These are phyloP conservation scores for Acacia pycnantha DNA, from an alignment of 331 rosid species.

Conservation along the genomic window DNA sequence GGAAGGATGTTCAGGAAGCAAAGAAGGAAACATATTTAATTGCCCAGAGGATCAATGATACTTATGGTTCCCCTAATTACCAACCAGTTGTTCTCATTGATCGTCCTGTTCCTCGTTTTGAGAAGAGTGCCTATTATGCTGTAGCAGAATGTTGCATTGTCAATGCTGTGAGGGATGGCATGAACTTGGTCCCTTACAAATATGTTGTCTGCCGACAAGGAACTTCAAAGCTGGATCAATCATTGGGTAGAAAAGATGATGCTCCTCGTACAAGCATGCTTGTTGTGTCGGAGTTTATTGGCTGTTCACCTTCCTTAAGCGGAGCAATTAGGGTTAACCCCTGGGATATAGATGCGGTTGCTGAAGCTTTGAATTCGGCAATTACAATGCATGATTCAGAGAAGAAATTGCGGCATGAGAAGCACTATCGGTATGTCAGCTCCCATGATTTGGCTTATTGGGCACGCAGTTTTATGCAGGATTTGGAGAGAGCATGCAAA, in stretches of 20 bases:
- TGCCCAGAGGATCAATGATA: conserved; percentile 71
- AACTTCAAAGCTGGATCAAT: conserved; percentile 63
- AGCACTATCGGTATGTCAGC: conserved; percentile 89
- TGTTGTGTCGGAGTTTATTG: conserved; percentile 96
- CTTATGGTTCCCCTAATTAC: conserved; percentile 68
- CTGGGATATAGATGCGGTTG: conserved; percentile 95
- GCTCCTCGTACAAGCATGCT: conserved; percentile 84
- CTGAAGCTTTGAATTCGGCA: conserved; percentile 81
- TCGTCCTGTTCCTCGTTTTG: conserved; percentile 83
- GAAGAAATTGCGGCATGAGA: conserved; percentile 91
- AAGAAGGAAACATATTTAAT: conserved; percentile 75
- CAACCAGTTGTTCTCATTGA: conserved; percentile 83
- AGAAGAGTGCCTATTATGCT: conserved; percentile 95
- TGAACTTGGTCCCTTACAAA: conserved; percentile 97
- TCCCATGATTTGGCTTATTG: conserved; percentile 94
- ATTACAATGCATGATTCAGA: conserved; percentile 72
- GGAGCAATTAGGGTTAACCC: conserved; percentile 99
- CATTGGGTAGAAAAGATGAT: conserved; percentile 56
- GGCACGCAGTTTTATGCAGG: conserved; percentile 93
- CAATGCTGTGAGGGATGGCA: conserved; percentile 96
- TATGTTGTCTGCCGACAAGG: conserved; percentile 93
- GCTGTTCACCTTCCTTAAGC: conserved; percentile 97
- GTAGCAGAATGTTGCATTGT: conserved; percentile 95
- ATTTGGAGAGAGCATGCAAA: conserved; percentile 90
- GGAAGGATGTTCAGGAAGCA: conserved; percentile 93